Conservation (phyloP, 2,329 filamentous ascomycete genomes). For the Exophiala dermatitidis region DNA sequence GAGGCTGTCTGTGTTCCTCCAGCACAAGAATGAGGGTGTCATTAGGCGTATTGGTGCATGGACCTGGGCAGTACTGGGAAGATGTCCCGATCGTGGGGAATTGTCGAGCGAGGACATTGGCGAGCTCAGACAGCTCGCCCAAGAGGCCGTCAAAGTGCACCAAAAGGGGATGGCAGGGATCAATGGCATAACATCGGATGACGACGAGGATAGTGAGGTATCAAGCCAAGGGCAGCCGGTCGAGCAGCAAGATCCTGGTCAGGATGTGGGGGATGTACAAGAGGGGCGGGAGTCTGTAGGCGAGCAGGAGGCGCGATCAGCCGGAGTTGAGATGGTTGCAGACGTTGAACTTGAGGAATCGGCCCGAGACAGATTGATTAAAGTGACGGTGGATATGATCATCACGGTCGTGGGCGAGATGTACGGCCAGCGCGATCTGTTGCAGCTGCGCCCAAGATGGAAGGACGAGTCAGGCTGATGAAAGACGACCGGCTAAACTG, state of each 20-base stretch:
- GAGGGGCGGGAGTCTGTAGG: background rate
- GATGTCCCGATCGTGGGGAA: constrained; percentile 65
- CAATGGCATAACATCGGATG: constrained; percentile 24
- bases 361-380: constrained; percentile 25
- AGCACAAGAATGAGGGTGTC: constrained; percentile 53
- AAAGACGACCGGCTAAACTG: background rate
- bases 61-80: constrained; percentile 76
- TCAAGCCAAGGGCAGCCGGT: constrained; percentile 18
- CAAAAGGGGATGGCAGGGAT: constrained; percentile 33
- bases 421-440: constrained; percentile 80
- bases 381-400: constrained; percentile 77
- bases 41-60: constrained; percentile 66
- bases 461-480: background rate
- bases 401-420: constrained; percentile 79
- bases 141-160: constrained; percentile 60
- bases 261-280: constrained; percentile 24
- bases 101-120: constrained; percentile 69
- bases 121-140: constrained; percentile 69
- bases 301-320: background rate
- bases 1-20: constrained; percentile 56
- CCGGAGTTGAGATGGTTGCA: constrained; percentile 19
- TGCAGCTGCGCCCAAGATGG: constrained; percentile 62
- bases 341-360: constrained; percentile 31
- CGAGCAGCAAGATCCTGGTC: constrained; percentile 24
- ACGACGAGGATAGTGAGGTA: constrained; percentile 9